Evolutionary conservation across 768 basidiomycete species (phyloP), one percentile per base, ranked within the genome.

Genomic region (Lepiota subincarnata): DNA sequence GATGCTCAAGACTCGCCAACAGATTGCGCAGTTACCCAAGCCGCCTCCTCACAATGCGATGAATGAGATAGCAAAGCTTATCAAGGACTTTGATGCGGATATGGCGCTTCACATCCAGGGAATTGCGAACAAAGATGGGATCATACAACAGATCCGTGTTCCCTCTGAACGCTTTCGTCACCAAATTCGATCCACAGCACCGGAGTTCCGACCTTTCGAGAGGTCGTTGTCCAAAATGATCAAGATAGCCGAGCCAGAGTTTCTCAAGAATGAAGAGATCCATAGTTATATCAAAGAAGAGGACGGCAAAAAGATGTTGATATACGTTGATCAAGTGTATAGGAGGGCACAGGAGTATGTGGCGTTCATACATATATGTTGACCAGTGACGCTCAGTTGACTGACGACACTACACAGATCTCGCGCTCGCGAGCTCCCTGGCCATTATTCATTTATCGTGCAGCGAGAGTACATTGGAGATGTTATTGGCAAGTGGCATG

Each of bases 381-480:
- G n/a, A n/a, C n/a, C n/a, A n/a, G n/a, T n/a, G n/a, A n/a, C n/a
- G n/a, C n/a, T n/a, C n/a, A 18, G 42, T 41, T 16, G 48, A 24
- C 48, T 20, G 6, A 40, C 28, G 0, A 81, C 80, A 0, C 73
- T 75, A 0, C 81, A 84, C 0, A 90, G 89, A 18, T 80, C 87
- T 1, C 76, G 83, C 3, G 84, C 86, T 0, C 79, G 89, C 1
- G 87, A 89, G 59, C 74, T 89, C 0, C 87, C 86, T 0, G 83
- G 79, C 12, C 76, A 78, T 55, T 85, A 81, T 55, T 86, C 87
- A 0, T 88, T 83, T 55, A 69, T 82, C 0, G 82, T 89, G 0
- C 79, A 82, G 44, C 64, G 72, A 7, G 61, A 64, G 0, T 84
- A 78, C 55, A 84, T 89, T 48, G 49, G 60, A 2, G 53, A 64